A percentile compares a stretch with the other conserved stretches of the same genome.
Conservation (phyloP, 257 asterid genomes). For the Salvia rosmarinus region DNA sequence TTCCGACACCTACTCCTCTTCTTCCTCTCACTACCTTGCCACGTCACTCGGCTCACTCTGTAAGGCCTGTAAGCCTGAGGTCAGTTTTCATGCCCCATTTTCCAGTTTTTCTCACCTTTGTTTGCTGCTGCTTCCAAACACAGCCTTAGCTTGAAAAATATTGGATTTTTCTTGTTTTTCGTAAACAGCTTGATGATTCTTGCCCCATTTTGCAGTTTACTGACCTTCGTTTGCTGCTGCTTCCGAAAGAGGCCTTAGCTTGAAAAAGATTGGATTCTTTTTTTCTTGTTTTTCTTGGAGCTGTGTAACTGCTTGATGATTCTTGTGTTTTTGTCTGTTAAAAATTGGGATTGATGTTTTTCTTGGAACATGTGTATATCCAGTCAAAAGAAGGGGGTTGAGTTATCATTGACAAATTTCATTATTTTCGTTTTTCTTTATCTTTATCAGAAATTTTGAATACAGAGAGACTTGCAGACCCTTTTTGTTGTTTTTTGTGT, state of each 20-base stretch:
- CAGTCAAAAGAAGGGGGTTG: slow-evolving; percentile 25
- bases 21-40: slow-evolving; percentile 59
- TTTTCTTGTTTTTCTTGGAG: not conserved
- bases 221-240: too few species aligned
- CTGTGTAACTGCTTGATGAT: not conserved
- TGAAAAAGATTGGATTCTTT: not conserved
- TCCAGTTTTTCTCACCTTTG: not conserved
- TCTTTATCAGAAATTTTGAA: slow-evolving; percentile 34
- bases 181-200: not conserved
- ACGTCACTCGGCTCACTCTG: slow-evolving; percentile 80
- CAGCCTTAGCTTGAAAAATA: not conserved
- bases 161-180: not conserved
- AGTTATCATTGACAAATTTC: slow-evolving; percentile 33
- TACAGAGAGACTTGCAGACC: slow-evolving; percentile 25
- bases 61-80: slow-evolving; percentile 90
- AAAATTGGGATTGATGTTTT: not conserved
- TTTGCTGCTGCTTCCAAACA: not conserved
- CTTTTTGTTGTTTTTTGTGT: not conserved
- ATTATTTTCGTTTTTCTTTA: not conserved
- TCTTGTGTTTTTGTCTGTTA: not conserved
- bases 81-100: slow-evolving; percentile 4
- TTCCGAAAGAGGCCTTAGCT: too few species aligned
- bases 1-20: slow-evolving; percentile 40
- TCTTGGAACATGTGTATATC: not conserved
- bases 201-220: too few species aligned